Conservation (phyloP, 257 asterid species). For the Verbascum thapsus region DNA sequence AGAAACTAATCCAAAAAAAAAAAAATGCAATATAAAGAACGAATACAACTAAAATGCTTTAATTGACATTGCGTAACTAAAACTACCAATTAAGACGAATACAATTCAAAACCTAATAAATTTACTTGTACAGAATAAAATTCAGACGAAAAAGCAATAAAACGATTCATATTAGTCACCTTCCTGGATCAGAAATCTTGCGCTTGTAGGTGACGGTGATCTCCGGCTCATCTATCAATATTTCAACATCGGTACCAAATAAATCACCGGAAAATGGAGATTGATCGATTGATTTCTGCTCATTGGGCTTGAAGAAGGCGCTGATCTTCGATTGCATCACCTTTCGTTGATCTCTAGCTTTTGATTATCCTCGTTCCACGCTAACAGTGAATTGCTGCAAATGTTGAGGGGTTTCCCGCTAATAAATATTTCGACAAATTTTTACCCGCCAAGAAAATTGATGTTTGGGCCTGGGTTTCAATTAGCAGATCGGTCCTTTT, state of each 20-base stretch:
- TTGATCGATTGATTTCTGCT: constrained; percentile 33
- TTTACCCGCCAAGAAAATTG: too few relatives aligned
- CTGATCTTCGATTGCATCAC: constrained; percentile 63
- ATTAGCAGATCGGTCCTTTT: too few relatives aligned
- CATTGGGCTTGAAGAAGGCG: constrained; percentile 53
- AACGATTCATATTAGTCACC: constrained; percentile 31
- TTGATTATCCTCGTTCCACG: neutral
- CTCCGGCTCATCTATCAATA: constrained; percentile 33
- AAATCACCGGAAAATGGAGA: constrained; percentile 27
- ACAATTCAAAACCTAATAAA: neutral
- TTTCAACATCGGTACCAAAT: constrained; percentile 17
- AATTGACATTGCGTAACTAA: too few relatives aligned
- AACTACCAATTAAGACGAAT: too few relatives aligned
- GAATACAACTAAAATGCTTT: too few relatives aligned
- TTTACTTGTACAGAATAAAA: too few relatives aligned
- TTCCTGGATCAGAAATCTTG: constrained; percentile 5
- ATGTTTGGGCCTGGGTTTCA: too few relatives aligned
- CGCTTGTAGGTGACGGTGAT: constrained; percentile 48
- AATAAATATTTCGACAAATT: too few relatives aligned
- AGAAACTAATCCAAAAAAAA: too few relatives aligned
- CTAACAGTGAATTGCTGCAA: neutral
- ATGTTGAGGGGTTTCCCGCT: too few relatives aligned
- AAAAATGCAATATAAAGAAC: too few relatives aligned
- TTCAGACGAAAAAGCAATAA: too few relatives aligned
- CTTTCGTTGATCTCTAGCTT: constrained; percentile 14